Evolutionary conservation across 1,139 yeast genomes (phyloP).

Genomic region (Lodderomyces parapsilosis): DNA sequence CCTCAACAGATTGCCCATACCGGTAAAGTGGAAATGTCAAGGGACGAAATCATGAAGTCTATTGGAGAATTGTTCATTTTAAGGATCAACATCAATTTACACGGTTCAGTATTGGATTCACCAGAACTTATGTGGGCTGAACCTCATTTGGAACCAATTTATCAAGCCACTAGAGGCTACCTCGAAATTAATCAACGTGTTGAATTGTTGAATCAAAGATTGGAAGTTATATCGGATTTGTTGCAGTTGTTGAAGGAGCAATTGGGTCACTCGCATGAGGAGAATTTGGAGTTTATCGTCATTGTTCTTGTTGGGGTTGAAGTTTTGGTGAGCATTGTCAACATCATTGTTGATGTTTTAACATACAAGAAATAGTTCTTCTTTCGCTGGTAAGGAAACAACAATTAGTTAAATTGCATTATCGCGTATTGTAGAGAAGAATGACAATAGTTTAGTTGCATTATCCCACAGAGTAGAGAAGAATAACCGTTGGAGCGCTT

Average conservation of each 20-base stretch:
- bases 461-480: too few relatives aligned
- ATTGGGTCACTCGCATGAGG: conserved; percentile 87
- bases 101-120: conserved; percentile 92
- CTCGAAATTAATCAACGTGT: conserved; percentile 92
- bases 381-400: too few relatives aligned
- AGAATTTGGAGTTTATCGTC: conserved; percentile 87
- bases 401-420: too few relatives aligned
- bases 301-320: conserved; percentile 84
- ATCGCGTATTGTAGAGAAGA: too few relatives aligned
- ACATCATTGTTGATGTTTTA: conserved; percentile 47
- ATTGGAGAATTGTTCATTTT: conserved; percentile 93
- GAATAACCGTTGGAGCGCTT: too few relatives aligned
- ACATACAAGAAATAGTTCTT: too few relatives aligned
- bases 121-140: conserved; percentile 99
- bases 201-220: conserved; percentile 79
- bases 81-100: conserved; percentile 85
- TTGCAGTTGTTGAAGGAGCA: conserved; percentile 96
- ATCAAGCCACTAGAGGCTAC: conserved; percentile 94
- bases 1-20: conserved; percentile 94
- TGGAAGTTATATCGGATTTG: conserved; percentile 90
- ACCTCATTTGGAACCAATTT: conserved; percentile 94
- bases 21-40: conserved; percentile 91
- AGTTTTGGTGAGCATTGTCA: conserved; percentile 82
- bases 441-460: too few relatives aligned
- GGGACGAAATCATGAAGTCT: conserved; percentile 93